Conservation (phyloP, 2,329 filamentous ascomycete species). For the Albifimbria verrucaria region DNA sequence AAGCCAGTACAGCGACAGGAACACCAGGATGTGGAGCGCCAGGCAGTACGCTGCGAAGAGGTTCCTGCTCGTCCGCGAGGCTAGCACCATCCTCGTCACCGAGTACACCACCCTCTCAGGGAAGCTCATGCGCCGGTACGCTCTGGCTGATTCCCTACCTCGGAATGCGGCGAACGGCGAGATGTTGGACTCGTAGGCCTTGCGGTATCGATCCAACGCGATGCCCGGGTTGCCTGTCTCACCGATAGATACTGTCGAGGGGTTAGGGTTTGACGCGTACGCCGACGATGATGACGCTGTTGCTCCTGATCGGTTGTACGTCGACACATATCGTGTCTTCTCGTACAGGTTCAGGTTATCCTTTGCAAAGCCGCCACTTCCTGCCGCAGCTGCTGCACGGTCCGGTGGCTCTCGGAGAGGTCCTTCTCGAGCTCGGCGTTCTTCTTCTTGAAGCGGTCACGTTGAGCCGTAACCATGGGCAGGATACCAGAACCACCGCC, state of each 20-base stretch:
- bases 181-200: slow-evolving; percentile 91
- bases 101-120: slow-evolving; percentile 89
- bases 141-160: slow-evolving; percentile 85
- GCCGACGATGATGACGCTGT: slow-evolving; percentile 61
- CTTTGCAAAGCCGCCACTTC: slow-evolving; percentile 91
- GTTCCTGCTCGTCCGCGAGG: slow-evolving; percentile 86
- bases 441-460: slow-evolving; percentile 96
- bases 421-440: slow-evolving; percentile 89
- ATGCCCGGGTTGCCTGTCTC: slow-evolving; percentile 56
- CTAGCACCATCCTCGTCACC: slow-evolving; percentile 84
- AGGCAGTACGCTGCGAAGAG: slow-evolving; percentile 91
- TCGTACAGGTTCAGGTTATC: slow-evolving; percentile 96
- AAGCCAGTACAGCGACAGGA: slow-evolving; percentile 82
- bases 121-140: slow-evolving; percentile 88
- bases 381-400: slow-evolving; percentile 80
- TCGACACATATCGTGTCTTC: slow-evolving; percentile 94
- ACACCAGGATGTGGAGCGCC: slow-evolving; percentile 82
- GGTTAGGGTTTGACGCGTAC: slow-evolving; percentile 70
- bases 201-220: slow-evolving; percentile 79
- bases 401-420: slow-evolving; percentile 77
- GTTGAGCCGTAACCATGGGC: slow-evolving; percentile 96
- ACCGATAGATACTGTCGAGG: slow-evolving; percentile 64
- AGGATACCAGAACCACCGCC: slow-evolving; percentile 83
- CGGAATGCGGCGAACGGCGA: slow-evolving; percentile 95
- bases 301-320: slow-evolving; percentile 73